Percentiles rank a stretch among this genome's conserved stretches.
These are phyloP conservation scores for Sindora glabra DNA, from an alignment of 306 rosid genomes.

Conservation along the genomic window DNA sequence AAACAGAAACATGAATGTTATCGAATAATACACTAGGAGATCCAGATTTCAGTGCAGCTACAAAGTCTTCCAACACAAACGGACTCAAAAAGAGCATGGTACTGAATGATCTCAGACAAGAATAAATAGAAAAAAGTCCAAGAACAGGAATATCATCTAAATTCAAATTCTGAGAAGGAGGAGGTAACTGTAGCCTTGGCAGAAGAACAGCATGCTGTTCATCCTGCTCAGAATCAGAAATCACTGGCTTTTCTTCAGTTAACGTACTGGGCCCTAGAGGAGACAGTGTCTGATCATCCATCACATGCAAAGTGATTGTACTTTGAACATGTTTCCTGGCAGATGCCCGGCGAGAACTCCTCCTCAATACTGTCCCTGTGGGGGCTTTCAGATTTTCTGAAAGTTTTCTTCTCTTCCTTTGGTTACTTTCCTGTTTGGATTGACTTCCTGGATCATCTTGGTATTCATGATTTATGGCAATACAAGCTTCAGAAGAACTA, in stretches of 20 bases:
- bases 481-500: constrained; percentile 40
- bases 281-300: constrained; percentile 33
- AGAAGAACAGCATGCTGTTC: constrained; percentile 40
- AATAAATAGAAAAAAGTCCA: constrained; percentile 76
- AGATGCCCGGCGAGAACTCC: constrained; percentile 87
- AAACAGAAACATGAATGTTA: constrained; percentile 68
- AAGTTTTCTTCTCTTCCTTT: constrained; percentile 58
- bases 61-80: constrained; percentile 87
- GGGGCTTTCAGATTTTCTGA: constrained; percentile 28
- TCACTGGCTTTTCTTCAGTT: constrained; percentile 45
- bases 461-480: constrained; percentile 23
- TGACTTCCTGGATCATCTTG: constrained; percentile 41
- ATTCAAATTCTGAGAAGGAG: constrained; percentile 67
- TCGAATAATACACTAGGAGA: constrained; percentile 67
- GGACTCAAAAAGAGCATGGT: constrained; percentile 84
- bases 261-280: constrained; percentile 47
- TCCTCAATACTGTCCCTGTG: constrained; percentile 64
- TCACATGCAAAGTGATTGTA: constrained; percentile 14
- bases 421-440: constrained; percentile 28
- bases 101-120: constrained; percentile 86
- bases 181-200: constrained; percentile 60
- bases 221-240: constrained; percentile 28
- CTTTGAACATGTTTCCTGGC: constrained; percentile 32
- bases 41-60: constrained; percentile 51
- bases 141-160: constrained; percentile 68